These are phyloP conservation scores for Elsinoe perseae DNA, from an alignment of 2,329 filamentous ascomycete genomes.

Conservation along the genomic window DNA sequence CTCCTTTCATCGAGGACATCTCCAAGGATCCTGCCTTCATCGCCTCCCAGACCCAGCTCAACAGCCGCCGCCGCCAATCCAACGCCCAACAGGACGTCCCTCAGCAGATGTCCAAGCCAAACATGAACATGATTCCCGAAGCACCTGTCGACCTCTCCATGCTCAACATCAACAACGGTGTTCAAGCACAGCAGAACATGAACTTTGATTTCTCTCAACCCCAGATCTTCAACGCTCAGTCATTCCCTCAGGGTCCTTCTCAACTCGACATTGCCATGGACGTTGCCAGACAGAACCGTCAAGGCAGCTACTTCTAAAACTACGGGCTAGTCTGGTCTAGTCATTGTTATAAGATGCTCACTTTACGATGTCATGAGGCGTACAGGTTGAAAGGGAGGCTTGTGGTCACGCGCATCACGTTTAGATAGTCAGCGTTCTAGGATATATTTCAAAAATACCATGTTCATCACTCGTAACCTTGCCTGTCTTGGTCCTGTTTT, in stretches of 20 bases:
- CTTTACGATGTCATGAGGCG: constrained; percentile 8
- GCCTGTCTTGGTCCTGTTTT: no score
- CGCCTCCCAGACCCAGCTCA: constrained; percentile 19
- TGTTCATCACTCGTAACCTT: background rate
- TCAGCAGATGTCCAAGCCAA: constrained; percentile 44
- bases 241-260: constrained; percentile 45
- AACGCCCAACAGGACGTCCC: constrained; percentile 25
- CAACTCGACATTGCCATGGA: constrained; percentile 15
- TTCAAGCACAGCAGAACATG: constrained; percentile 16
- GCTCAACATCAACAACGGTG: constrained; percentile 51
- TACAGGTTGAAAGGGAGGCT: background rate
- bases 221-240: constrained; percentile 65
- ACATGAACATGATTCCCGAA: constrained; percentile 78
- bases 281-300: constrained; percentile 8
- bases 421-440: constrained; percentile 10
- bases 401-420: background rate
- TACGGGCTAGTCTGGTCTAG: background rate
- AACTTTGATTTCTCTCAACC: constrained; percentile 43
- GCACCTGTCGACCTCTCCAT: constrained; percentile 66
- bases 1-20: constrained; percentile 39
- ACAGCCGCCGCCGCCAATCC: constrained; percentile 13
- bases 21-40: constrained; percentile 33
- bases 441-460: background rate
- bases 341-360: background rate
- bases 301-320: constrained; percentile 14